Conservation (phyloP, 2,329 filamentous ascomycete genomes). For the Cytospora mali region DNA sequence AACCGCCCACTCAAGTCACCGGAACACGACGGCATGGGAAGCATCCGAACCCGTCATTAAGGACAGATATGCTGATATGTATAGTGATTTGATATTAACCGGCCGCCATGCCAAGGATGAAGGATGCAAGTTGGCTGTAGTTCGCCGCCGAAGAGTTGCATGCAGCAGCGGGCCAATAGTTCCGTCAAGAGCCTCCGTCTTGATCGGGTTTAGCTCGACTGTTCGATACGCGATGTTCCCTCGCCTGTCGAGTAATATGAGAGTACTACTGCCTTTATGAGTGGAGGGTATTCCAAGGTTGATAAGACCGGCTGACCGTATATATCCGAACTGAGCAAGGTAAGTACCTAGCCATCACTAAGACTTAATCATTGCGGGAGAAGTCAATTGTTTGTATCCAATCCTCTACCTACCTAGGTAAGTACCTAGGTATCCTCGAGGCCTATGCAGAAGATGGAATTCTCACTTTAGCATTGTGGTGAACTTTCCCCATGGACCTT, state of each 20-base stretch:
- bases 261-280: no score
- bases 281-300: no score
- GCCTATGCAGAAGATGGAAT: not conserved
- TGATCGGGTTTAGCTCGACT: conserved; percentile 11
- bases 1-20: no score
- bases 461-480: not conserved
- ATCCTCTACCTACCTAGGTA: no score
- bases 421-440: no score
- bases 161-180: conserved; percentile 15
- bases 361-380: not conserved
- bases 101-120: not conserved
- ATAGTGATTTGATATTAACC: not conserved
- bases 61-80: not conserved
- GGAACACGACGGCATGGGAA: no score
- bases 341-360: no score
- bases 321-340: no score
- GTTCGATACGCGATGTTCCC: not conserved
- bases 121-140: not conserved
- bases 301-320: no score
- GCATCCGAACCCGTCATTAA: not conserved
- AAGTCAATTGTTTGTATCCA: not conserved
- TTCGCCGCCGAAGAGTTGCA: conserved; percentile 2
- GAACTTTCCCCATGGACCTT: not conserved
- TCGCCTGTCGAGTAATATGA: not conserved
- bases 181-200: conserved; percentile 17